Percentiles rank a stretch among this genome's conserved stretches.
phyloP scores from a whole-genome alignment of 148 eudicot genomes.

The Drosera capensis region DNA sequence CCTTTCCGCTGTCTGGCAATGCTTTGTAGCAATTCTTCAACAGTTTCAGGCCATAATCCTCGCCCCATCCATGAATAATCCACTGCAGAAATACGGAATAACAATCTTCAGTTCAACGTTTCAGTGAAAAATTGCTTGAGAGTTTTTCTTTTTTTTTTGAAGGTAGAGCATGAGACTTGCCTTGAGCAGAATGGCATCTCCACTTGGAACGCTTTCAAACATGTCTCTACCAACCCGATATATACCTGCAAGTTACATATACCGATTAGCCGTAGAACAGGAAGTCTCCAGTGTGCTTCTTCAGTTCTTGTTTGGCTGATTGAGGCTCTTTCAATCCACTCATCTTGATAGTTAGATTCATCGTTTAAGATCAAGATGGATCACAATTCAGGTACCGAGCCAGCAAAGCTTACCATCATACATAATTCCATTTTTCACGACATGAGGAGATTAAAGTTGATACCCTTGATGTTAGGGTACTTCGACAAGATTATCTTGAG shows the following conservation, averaged over 20 bases:
- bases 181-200: conserved; percentile 10
- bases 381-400: too few species aligned
- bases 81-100: conserved; percentile 6
- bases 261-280: too few species aligned
- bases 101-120: not conserved
- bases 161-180: too few species aligned
- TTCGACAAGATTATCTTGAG: conserved; percentile 15
- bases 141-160: too few species aligned
- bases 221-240: conserved; percentile 10
- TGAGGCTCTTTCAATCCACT: too few species aligned
- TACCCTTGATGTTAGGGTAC: conserved; percentile 17
- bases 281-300: too few species aligned
- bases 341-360: too few species aligned
- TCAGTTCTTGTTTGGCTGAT: too few species aligned
- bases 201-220: conserved; percentile 14
- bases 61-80: conserved; percentile 35
- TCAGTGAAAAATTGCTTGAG: too few species aligned
- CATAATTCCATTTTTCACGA: too few species aligned
- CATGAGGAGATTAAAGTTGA: conserved; percentile 21
- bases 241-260: conserved; percentile 3
- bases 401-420: too few species aligned
- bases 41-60: conserved; percentile 27
- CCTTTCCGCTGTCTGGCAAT: conserved; percentile 18
- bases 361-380: too few species aligned
- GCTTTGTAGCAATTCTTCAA: conserved; percentile 26